phyloP scores from a whole-genome alignment of 441 rosid genomes.

The Raphanus hybrid region DNA sequence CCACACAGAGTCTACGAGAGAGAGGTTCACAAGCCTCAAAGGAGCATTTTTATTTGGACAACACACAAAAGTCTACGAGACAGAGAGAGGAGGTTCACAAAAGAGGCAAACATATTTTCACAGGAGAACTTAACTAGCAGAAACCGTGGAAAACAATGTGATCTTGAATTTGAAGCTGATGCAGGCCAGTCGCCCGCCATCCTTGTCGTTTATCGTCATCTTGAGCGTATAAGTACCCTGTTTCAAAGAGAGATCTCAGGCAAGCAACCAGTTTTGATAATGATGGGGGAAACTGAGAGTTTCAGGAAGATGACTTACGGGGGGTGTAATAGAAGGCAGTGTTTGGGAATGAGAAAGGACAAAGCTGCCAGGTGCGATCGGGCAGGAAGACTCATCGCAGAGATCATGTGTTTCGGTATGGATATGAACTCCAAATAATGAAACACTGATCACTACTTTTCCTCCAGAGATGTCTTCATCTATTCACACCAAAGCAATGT shows the following conservation, averaged over 20 bases:
- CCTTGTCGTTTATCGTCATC: slow-evolving; percentile 73
- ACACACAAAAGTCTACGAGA: slow-evolving; percentile 14
- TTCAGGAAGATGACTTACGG: slow-evolving; percentile 54
- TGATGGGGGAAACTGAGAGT: neutral
- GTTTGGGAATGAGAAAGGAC: slow-evolving; percentile 86
- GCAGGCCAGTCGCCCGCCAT: slow-evolving; percentile 67
- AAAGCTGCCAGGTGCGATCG: slow-evolving; percentile 72
- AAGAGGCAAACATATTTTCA: neutral
- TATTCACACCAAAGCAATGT: slow-evolving; percentile 34
- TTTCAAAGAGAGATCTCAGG: slow-evolving; percentile 23
- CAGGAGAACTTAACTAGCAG: slow-evolving; percentile 50
- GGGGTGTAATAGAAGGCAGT: slow-evolving; percentile 83
- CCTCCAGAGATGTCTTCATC: slow-evolving; percentile 73
- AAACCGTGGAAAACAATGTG: slow-evolving; percentile 56
- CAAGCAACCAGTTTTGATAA: neutral
- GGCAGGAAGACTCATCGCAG: slow-evolving; percentile 85
- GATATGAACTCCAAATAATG: slow-evolving; percentile 69
- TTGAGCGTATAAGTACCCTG: slow-evolving; percentile 90
- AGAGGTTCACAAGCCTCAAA: neutral
- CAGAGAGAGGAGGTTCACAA: neutral
- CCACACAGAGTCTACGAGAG: slow-evolving; percentile 9
- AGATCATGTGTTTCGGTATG: slow-evolving; percentile 83
- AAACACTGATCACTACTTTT: slow-evolving; percentile 70
- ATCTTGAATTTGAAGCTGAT: slow-evolving; percentile 76
- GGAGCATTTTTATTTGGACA: slow-evolving; percentile 26